Conservation (phyloP, 495 filamentous ascomycete species). For the Apiosordaria backusii region DNA sequence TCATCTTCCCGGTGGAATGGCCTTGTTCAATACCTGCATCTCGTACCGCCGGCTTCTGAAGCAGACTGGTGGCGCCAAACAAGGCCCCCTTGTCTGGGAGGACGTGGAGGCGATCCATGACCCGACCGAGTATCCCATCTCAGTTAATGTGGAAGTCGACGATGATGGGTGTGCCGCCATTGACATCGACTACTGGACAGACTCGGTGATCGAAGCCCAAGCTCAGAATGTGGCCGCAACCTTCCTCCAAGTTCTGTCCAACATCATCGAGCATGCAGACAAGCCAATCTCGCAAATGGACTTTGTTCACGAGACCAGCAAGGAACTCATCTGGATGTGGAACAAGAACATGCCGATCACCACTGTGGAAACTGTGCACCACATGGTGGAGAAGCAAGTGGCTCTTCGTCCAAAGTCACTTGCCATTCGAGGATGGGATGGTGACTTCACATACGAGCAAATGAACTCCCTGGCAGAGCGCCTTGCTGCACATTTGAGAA, state of each 20-base stretch:
- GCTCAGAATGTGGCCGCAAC: conserved; percentile 51
- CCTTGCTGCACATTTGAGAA: conserved; percentile 43
- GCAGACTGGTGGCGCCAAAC: not conserved
- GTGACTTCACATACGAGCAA: conserved; percentile 57
- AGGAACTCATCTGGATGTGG: conserved; percentile 22
- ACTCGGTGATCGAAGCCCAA: conserved; percentile 34
- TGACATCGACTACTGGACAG: conserved; percentile 58
- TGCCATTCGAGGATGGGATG: conserved; percentile 39
- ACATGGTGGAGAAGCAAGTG: conserved; percentile 23
- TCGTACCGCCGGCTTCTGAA: conserved; percentile 24
- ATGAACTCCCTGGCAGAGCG: conserved; percentile 35
- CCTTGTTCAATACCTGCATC: conserved; percentile 35
- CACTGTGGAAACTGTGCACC: conserved; percentile 18
- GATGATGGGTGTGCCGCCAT: conserved; percentile 42
- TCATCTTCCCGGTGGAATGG: conserved; percentile 24
- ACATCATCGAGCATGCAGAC: conserved; percentile 38
- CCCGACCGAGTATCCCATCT: conserved; percentile 55
- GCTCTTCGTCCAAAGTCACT: conserved; percentile 27
- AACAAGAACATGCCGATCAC: conserved; percentile 23
- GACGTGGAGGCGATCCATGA: conserved; percentile 43
- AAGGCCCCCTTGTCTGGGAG: conserved; percentile 12
- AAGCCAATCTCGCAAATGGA: conserved; percentile 16
- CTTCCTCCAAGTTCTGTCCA: conserved; percentile 45
- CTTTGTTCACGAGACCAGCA: conserved; percentile 11
- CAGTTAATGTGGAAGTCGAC: conserved; percentile 52